These are phyloP conservation scores for Nakaseomyces nivariensis DNA, from an alignment of 1,139 yeast genomes.

Conservation along the genomic window DNA sequence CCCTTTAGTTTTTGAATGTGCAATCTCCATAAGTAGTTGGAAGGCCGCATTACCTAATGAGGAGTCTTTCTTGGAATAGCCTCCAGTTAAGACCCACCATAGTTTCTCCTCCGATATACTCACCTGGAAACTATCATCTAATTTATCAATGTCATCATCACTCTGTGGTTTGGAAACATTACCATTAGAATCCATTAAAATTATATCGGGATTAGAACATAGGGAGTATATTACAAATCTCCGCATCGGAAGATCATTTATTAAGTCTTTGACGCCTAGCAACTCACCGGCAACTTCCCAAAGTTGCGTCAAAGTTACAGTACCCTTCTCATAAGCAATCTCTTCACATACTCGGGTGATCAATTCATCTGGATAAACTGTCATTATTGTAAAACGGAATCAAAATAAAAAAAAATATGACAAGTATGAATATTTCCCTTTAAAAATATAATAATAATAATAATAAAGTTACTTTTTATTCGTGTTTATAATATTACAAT, in stretches of 20 bases:
- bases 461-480: no score
- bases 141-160: background rate
- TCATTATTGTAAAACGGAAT: background rate
- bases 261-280: background rate
- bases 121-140: background rate
- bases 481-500: no score
- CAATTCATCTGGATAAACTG: background rate
- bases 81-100: slow-evolving; percentile 34
- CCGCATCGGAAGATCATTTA: background rate
- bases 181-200: background rate
- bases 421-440: background rate
- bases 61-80: slow-evolving; percentile 34
- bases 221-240: background rate
- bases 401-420: no score
- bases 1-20: slow-evolving; percentile 46
- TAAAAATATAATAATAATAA: no score
- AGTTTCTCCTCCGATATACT: slow-evolving; percentile 2
- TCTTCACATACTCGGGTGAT: background rate
- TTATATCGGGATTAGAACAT: background rate
- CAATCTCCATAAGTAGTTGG: slow-evolving; percentile 39
- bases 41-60: slow-evolving; percentile 36
- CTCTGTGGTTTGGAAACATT: background rate
- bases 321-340: background rate
- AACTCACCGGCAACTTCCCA: background rate
- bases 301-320: background rate